Evolutionary conservation across 495 filamentous ascomycete genomes (phyloP).

Genomic region (Tuber microsphaerosporum): DNA sequence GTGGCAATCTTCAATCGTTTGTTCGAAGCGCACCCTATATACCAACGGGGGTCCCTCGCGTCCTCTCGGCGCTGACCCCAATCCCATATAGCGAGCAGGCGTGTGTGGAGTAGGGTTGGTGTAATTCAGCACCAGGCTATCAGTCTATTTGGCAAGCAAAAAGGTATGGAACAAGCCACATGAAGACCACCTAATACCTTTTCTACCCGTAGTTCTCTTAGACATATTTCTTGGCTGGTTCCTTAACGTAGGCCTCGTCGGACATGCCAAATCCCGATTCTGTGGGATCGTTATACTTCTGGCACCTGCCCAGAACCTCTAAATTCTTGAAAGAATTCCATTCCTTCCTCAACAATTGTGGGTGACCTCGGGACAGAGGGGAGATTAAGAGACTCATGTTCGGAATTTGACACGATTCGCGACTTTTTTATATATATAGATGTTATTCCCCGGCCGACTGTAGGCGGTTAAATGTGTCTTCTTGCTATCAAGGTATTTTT

Average conservation of each 20-base stretch:
- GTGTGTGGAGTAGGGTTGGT: not conserved
- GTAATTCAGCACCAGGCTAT: not conserved
- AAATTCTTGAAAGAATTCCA: constrained; percentile 49
- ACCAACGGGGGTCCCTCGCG: not conserved
- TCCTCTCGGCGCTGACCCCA: not conserved
- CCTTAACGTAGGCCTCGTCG: constrained; percentile 47
- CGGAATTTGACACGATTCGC: constrained; percentile 55
- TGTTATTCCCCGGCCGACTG: constrained; percentile 57
- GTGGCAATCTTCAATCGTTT: not conserved
- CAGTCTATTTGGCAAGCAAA: not conserved
- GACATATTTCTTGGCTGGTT: constrained; percentile 47
- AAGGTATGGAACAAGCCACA: not conserved
- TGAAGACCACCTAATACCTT: constrained; percentile 16
- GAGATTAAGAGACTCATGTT: constrained; percentile 35
- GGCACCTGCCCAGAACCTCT: constrained; percentile 46
- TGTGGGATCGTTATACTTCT: constrained; percentile 51
- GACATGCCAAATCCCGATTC: constrained; percentile 51
- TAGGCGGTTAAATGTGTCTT: constrained; percentile 56
- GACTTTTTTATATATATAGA: constrained; percentile 45
- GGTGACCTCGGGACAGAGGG: not conserved
- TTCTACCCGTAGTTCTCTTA: constrained; percentile 41
- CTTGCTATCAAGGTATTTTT: constrained; percentile 47
- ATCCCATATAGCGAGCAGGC: not conserved
- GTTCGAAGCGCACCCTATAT: not conserved
- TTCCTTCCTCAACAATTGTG: constrained; percentile 5